These are phyloP conservation scores for Penicillium sp. DNA, from an alignment of 2,329 filamentous ascomycete species.

Conservation along the genomic window DNA sequence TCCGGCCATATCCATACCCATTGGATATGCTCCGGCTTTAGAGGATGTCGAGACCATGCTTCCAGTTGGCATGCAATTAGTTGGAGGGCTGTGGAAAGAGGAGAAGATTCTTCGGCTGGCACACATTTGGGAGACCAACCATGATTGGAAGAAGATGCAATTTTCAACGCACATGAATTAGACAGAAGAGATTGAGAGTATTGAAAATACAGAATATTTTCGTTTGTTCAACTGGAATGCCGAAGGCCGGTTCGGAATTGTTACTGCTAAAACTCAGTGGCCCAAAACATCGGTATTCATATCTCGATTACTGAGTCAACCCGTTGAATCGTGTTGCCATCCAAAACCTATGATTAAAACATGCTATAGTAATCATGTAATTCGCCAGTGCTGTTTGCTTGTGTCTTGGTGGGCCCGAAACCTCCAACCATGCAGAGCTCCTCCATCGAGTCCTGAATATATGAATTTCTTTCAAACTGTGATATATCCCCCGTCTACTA, in stretches of 20 bases:
- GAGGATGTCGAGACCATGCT: constrained; percentile 29
- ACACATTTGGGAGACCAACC: constrained; percentile 21
- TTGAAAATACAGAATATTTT: too few relatives aligned
- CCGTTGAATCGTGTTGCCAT: too few relatives aligned
- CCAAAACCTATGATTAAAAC: too few relatives aligned
- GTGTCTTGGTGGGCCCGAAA: too few relatives aligned
- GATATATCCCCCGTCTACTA: constrained; percentile 51
- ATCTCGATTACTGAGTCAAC: neutral
- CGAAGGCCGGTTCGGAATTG: too few relatives aligned
- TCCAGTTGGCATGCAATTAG: constrained; percentile 52
- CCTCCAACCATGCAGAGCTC: too few relatives aligned
- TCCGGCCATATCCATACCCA: constrained; percentile 49
- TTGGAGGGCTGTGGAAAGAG: constrained; percentile 37
- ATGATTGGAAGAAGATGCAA: constrained; percentile 20
- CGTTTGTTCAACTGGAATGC: neutral
- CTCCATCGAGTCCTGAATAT: too few relatives aligned
- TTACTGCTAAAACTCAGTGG: too few relatives aligned
- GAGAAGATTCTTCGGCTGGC: constrained; percentile 20
- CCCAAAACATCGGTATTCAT: too few relatives aligned
- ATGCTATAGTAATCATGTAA: too few relatives aligned
- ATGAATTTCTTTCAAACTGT: constrained; percentile 25
- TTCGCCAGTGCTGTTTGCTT: too few relatives aligned
- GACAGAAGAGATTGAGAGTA: neutral
- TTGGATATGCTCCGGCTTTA: constrained; percentile 39
- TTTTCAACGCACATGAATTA: constrained; percentile 7